A percentile compares a stretch with the other conserved stretches of the same genome.
Conservation (phyloP, 1,284 basidiomycete species). For the Thecaphora thlaspeos region DNA sequence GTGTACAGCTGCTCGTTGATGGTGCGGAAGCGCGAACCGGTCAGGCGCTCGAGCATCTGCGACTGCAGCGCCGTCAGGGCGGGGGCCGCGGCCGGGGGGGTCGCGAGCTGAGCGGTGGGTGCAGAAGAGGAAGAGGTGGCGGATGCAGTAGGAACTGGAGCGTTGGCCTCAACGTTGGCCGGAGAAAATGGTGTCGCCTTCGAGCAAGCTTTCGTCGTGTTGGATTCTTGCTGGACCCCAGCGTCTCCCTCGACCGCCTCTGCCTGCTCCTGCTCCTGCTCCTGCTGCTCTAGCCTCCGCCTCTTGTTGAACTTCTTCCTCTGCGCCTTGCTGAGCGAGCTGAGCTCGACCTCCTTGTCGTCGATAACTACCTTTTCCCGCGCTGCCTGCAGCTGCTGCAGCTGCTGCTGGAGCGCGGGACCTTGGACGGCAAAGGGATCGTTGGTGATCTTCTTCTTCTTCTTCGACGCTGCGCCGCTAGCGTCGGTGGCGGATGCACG, state of each 20-base stretch:
- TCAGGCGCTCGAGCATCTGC: constrained; percentile 46
- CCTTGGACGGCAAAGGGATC: neutral
- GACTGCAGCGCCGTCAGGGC: constrained; percentile 40
- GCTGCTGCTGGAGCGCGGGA: constrained; percentile 2
- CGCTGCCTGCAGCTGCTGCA: constrained; percentile 2
- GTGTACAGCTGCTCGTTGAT: constrained; percentile 58
- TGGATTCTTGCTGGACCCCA: no score
- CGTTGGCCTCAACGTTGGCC: no score
- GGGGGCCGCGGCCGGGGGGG: neutral
- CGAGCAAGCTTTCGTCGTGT: no score
- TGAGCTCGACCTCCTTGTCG: constrained; percentile 17
- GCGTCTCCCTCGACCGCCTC: no score
- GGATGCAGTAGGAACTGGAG: no score
- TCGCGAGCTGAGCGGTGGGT: no score
- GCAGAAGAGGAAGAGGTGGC: no score
- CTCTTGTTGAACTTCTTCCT: constrained; percentile 48
- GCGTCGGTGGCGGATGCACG: neutral
- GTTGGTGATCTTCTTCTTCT: neutral
- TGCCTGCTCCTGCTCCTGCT: constrained; percentile 3
- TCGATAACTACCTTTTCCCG: constrained; percentile 10
- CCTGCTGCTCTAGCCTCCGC: constrained; percentile 15
- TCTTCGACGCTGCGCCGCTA: neutral
- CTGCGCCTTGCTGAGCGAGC: constrained; percentile 43
- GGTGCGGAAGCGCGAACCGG: constrained; percentile 56
- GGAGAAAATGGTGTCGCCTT: no score